phyloP scores from a whole-genome alignment of 176 grass and related monocot genomes.

The Phragmites australis region DNA sequence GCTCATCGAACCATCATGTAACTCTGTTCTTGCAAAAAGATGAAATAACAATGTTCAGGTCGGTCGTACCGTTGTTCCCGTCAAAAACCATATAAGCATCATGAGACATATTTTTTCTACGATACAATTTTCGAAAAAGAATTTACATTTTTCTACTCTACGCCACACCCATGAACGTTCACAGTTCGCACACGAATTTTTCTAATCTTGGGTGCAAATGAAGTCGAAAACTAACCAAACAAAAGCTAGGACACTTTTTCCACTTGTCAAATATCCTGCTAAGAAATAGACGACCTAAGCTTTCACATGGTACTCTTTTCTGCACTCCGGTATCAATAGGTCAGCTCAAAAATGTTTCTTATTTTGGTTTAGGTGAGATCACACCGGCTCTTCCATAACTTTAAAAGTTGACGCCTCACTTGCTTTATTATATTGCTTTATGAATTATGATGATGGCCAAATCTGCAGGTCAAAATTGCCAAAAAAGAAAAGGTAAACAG shows the following conservation, averaged over 20 bases:
- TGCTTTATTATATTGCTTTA: background rate
- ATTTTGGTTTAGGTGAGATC: background rate
- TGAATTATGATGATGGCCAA: background rate
- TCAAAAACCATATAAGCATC: too few relatives aligned
- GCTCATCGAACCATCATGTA: too few relatives aligned
- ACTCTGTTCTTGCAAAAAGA: too few relatives aligned
- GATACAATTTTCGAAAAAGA: too few relatives aligned
- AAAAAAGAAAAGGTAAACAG: too few relatives aligned
- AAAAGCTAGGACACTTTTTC: background rate
- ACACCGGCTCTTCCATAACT: background rate
- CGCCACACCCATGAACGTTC: too few relatives aligned
- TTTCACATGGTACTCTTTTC: background rate
- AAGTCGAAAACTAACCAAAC: background rate
- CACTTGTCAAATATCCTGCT: background rate
- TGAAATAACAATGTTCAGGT: too few relatives aligned
- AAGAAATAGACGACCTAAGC: background rate
- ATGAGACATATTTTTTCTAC: too few relatives aligned
- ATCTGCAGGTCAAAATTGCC: background rate
- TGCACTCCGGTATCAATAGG: background rate
- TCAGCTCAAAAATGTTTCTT: background rate
- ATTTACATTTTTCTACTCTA: too few relatives aligned
- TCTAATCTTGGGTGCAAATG: background rate
- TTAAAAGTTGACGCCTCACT: background rate
- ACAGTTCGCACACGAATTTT: too few relatives aligned
- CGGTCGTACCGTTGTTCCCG: too few relatives aligned